These are phyloP conservation scores for Elsinoe batatas DNA, from an alignment of 2,329 filamentous ascomycete species.

Conservation along the genomic window DNA sequence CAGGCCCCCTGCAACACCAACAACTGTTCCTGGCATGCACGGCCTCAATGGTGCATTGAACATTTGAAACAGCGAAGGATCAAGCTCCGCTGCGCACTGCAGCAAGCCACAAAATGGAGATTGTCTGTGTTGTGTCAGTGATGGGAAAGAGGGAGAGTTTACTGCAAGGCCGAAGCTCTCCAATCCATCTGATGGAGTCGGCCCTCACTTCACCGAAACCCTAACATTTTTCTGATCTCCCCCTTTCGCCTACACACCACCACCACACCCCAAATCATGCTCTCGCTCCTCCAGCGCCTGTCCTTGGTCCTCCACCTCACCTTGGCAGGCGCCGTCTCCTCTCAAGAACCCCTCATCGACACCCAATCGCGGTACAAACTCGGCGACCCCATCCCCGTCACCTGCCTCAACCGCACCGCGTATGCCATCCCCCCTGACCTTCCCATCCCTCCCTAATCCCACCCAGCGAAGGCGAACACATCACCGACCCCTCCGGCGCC, in stretches of 20 bases:
- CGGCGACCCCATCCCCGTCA: constrained; percentile 42
- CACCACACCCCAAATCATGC: background rate
- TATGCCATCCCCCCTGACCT: constrained; percentile 23
- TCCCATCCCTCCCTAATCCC: background rate
- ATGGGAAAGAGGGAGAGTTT: background rate
- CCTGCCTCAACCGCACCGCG: constrained; percentile 44
- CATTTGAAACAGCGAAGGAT: too few species aligned
- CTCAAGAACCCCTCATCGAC: constrained; percentile 32
- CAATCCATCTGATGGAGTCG: background rate
- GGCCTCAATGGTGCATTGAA: too few species aligned
- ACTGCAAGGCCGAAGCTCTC: background rate
- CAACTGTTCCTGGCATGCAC: too few species aligned
- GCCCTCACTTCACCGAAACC: background rate
- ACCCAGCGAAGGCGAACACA: constrained; percentile 23
- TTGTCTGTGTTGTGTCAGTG: too few species aligned
- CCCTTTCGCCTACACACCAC: background rate
- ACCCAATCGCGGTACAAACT: constrained; percentile 36
- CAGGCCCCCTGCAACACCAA: too few species aligned
- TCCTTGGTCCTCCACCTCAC: constrained; percentile 25
- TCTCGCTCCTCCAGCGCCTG: constrained; percentile 23
- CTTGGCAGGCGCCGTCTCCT: constrained; percentile 31
- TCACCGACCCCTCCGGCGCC: constrained; percentile 69
- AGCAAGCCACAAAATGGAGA: too few species aligned
- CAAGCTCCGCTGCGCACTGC: too few species aligned
- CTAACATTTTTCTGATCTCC: background rate